Conservation (phyloP, 140 eudicot genomes). For the Oenanthe javanica region DNA sequence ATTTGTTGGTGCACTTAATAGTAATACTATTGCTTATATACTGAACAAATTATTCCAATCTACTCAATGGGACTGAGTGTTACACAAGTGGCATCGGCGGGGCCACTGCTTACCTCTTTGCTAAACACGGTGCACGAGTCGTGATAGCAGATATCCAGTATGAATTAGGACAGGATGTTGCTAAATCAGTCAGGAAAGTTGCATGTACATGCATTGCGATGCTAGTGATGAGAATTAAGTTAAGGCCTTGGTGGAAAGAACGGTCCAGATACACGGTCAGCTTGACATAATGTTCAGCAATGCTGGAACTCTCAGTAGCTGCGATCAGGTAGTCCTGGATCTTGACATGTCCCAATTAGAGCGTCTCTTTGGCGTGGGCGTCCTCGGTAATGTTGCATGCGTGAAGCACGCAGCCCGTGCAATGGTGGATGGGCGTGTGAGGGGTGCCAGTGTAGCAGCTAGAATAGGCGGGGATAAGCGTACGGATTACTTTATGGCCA, state of each 20-base stretch:
- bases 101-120: too few relatives aligned
- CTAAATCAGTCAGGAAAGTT: conserved; percentile 18
- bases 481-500: conserved; percentile 27
- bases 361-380: conserved; percentile 11
- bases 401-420: conserved; percentile 20
- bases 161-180: conserved; percentile 19
- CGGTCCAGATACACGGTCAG: conserved; percentile 21
- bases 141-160: conserved; percentile 39
- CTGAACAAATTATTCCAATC: too few relatives aligned
- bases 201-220: conserved; percentile 31
- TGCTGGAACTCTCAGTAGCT: conserved; percentile 16
- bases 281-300: conserved; percentile 37
- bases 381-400: conserved; percentile 18
- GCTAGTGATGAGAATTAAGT: conserved; percentile 30
- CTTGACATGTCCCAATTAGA: conserved; percentile 18
- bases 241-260: conserved; percentile 24
- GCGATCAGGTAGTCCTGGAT: conserved; percentile 16
- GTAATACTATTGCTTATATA: too few relatives aligned
- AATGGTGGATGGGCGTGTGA: too few relatives aligned
- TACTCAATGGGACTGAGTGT: too few relatives aligned
- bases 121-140: conserved; percentile 23
- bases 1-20: too few relatives aligned
- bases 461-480: conserved; percentile 1
- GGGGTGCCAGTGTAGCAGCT: conserved; percentile 15
- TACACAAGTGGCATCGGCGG: too few relatives aligned